A percentile compares a stretch with the other conserved stretches of the same genome.
Conservation (phyloP, 2,329 filamentous ascomycete genomes). For the Aureobasidium sp. region DNA sequence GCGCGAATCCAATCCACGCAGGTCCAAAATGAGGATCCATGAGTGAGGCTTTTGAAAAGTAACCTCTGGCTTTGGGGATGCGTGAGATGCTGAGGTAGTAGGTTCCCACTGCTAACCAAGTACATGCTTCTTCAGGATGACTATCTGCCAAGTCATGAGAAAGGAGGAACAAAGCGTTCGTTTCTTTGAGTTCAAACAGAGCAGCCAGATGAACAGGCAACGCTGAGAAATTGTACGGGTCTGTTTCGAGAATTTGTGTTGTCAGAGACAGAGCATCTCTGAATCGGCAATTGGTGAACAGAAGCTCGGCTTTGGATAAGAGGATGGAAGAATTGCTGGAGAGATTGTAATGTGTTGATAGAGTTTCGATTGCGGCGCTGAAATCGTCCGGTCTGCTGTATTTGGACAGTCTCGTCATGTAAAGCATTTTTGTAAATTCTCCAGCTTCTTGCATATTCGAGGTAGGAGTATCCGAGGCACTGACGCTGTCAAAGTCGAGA, state of each 20-base stretch:
- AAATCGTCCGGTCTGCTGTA: slow-evolving; percentile 91
- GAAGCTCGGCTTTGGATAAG: slow-evolving; percentile 87
- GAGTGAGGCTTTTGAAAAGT: slow-evolving; percentile 97
- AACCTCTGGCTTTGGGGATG: slow-evolving; percentile 92
- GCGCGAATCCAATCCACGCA: slow-evolving; percentile 98
- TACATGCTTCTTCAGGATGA: slow-evolving; percentile 89
- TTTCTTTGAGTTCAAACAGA: slow-evolving; percentile 86
- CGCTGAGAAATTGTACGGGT: slow-evolving; percentile 90
- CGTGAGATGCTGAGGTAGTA: slow-evolving; percentile 94
- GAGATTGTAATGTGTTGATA: slow-evolving; percentile 95
- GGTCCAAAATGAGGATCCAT: slow-evolving; percentile 98
- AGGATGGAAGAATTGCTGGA: slow-evolving; percentile 89
- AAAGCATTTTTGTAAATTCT: slow-evolving; percentile 95
- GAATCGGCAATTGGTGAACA: slow-evolving; percentile 96
- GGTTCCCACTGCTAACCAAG: slow-evolving; percentile 94
- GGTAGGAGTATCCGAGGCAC: slow-evolving; percentile 64
- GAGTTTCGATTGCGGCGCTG: slow-evolving; percentile 85
- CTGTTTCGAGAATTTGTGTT: slow-evolving; percentile 80
- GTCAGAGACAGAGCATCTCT: slow-evolving; percentile 88
- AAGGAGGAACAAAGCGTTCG: slow-evolving; percentile 90
- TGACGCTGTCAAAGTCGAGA: slow-evolving; percentile 89
- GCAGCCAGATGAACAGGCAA: slow-evolving; percentile 95
- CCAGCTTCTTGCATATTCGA: slow-evolving; percentile 85
- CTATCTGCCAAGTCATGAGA: slow-evolving; percentile 94
- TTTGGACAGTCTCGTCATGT: slow-evolving; percentile 95